phyloP scores from a whole-genome alignment of 2,329 filamentous ascomycete genomes.

The Sphaerulina musiva region DNA sequence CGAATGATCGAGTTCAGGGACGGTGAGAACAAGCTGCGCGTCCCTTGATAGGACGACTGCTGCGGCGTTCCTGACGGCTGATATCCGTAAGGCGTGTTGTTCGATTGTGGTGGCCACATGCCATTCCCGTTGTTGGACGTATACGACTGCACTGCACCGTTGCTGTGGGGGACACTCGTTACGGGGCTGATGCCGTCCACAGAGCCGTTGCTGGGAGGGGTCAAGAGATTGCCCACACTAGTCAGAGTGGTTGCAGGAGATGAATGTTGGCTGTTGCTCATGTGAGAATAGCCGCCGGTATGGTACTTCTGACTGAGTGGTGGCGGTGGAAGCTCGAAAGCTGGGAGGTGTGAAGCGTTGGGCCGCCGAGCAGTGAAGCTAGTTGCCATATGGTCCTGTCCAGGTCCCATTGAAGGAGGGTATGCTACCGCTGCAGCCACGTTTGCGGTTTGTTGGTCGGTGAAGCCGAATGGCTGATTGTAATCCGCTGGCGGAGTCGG shows the following conservation, averaged over 20 bases:
- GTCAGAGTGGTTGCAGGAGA: constrained; percentile 39
- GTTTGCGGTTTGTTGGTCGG: constrained; percentile 43
- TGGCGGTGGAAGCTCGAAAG: constrained; percentile 62
- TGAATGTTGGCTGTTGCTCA: constrained; percentile 39
- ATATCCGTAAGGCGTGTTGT: constrained; percentile 52
- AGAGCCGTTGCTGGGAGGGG: constrained; percentile 54
- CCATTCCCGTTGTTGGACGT: constrained; percentile 52
- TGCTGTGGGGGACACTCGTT: constrained; percentile 51
- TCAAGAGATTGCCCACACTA: constrained; percentile 57
- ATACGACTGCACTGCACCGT: constrained; percentile 50
- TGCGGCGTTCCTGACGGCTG: constrained; percentile 40
- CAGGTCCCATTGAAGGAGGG: constrained; percentile 56
- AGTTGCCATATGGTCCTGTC: constrained; percentile 55
- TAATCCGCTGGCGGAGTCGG: constrained; percentile 29
- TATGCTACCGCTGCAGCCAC: constrained; percentile 58
- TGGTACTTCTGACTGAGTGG: constrained; percentile 48
- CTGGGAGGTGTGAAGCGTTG: constrained; percentile 61
- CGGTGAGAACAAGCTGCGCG: constrained; percentile 52
- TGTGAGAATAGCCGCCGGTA: constrained; percentile 24
- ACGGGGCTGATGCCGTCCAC: constrained; percentile 58
- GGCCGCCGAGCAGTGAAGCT: constrained; percentile 66
- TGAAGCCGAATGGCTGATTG: constrained; percentile 27
- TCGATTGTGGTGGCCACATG: constrained; percentile 51
- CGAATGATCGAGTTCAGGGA: constrained; percentile 50
- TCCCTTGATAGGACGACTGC: constrained; percentile 41